Percentiles rank a stretch among this genome's conserved stretches.
These are phyloP conservation scores for Sugiyamaella xylanicola DNA, from an alignment of 1,139 yeast species.

Conservation along the genomic window DNA sequence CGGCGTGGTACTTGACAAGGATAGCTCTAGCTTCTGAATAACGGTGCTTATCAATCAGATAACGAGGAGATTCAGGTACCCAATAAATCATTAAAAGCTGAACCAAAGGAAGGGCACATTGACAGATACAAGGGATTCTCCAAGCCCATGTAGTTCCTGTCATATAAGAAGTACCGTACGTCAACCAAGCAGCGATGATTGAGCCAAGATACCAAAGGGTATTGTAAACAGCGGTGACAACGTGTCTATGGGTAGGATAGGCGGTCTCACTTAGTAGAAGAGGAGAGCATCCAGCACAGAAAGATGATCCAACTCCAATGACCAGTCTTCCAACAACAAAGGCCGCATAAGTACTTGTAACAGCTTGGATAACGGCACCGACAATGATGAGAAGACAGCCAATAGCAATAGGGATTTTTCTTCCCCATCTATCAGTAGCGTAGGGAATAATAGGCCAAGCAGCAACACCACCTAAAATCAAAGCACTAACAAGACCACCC, in stretches of 20 bases:
- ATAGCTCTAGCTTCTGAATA: constrained; percentile 49
- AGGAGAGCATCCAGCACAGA: constrained; percentile 30
- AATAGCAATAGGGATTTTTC: constrained; percentile 59
- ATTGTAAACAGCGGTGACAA: constrained; percentile 42
- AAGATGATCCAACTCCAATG: constrained; percentile 32
- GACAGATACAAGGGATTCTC: constrained; percentile 50
- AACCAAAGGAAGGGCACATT: constrained; percentile 47
- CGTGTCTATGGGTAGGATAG: constrained; percentile 29
- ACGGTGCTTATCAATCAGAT: constrained; percentile 51
- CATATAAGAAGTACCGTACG: constrained; percentile 28
- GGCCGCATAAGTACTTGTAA: constrained; percentile 44
- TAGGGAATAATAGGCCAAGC: constrained; percentile 59
- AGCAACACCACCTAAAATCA: constrained; percentile 44
- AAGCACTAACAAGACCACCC: constrained; percentile 36
- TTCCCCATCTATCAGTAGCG: constrained; percentile 75
- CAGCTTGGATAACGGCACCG: constrained; percentile 34
- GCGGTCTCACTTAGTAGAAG: constrained; percentile 28
- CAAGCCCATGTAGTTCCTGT: constrained; percentile 47
- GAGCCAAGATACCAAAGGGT: constrained; percentile 52
- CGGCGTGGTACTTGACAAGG: constrained; percentile 32
- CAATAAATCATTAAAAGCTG: constrained; percentile 56
- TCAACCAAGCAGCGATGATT: constrained; percentile 51
- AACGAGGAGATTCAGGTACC: constrained; percentile 74
- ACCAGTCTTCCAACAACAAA: constrained; percentile 32
- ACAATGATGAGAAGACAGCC: constrained; percentile 34